phyloP scores from a whole-genome alignment of 2,329 filamentous ascomycete genomes.

The Hypoxylon sp. region DNA sequence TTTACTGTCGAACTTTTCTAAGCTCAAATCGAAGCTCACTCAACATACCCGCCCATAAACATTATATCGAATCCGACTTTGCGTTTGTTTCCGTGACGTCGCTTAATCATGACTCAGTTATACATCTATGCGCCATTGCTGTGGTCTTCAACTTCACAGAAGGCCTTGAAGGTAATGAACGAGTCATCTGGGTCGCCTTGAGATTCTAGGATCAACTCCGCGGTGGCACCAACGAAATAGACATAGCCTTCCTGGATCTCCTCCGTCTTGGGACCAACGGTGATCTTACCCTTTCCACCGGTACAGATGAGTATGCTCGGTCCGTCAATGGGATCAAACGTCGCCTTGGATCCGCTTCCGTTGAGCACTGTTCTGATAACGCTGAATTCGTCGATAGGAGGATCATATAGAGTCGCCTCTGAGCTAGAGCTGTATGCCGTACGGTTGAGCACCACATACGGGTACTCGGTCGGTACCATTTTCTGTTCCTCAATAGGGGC shows the following conservation, averaged over 20 bases:
- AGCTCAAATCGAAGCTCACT: background rate
- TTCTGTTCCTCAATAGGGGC: constrained; percentile 95
- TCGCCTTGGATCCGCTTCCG: constrained; percentile 77
- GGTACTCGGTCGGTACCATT: constrained; percentile 85
- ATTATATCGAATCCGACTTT: background rate
- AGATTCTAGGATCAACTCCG: constrained; percentile 81
- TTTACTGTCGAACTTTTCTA: constrained; percentile 1
- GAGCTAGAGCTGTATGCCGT: constrained; percentile 81
- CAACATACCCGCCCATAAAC: background rate
- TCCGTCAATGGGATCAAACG: constrained; percentile 85
- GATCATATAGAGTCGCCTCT: constrained; percentile 81
- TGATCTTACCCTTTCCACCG: constrained; percentile 80
- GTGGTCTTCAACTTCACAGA: constrained; percentile 78
- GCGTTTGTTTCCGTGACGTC: background rate
- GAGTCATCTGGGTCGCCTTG: constrained; percentile 68
- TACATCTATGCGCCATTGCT: constrained; percentile 46
- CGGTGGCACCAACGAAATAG: constrained; percentile 87
- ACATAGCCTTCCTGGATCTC: constrained; percentile 77
- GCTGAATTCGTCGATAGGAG: constrained; percentile 95
- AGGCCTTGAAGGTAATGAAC: constrained; percentile 91
- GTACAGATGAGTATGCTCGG: constrained; percentile 96
- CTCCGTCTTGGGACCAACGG: constrained; percentile 82
- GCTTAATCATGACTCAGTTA: background rate
- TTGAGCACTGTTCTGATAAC: constrained; percentile 84
- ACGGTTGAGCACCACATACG: constrained; percentile 84